A percentile compares a stretch with the other conserved stretches of the same genome.
These are phyloP conservation scores for Aspergillus ellipticus DNA, from an alignment of 495 filamentous ascomycete species.

Conservation along the genomic window DNA sequence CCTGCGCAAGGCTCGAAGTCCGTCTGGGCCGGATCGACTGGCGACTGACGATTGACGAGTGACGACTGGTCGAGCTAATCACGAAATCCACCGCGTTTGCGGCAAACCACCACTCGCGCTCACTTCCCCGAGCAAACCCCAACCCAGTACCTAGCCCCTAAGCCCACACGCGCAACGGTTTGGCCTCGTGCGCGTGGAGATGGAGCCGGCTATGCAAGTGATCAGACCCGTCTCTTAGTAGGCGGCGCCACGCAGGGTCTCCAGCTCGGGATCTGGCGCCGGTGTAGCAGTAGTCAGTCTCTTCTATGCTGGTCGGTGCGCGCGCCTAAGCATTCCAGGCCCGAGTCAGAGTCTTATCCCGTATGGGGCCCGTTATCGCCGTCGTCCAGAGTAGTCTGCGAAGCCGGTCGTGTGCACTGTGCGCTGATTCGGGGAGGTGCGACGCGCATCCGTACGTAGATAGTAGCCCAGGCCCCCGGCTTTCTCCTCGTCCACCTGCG, in stretches of 20 bases:
- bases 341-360: conserved; percentile 5
- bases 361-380: conserved; percentile 5
- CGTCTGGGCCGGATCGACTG: conserved; percentile 19
- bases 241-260: conserved; percentile 36
- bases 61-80: conserved; percentile 17
- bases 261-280: conserved; percentile 26
- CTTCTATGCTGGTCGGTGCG: conserved; percentile 16
- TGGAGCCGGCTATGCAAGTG: conserved; percentile 41
- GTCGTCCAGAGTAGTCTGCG: neutral
- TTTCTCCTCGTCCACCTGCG: neutral
- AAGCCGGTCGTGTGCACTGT: neutral
- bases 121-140: conserved; percentile 21
- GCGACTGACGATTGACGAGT: conserved; percentile 4
- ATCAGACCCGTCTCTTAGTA: conserved; percentile 28
- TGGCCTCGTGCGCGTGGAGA: conserved; percentile 22
- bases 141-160: conserved; percentile 1
- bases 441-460: conserved; percentile 11
- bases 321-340: conserved; percentile 37
- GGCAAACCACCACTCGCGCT: conserved; percentile 18
- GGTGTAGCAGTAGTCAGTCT: neutral
- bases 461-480: neutral
- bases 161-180: conserved; percentile 21
- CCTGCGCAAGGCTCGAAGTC: conserved; percentile 26
- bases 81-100: conserved; percentile 27
- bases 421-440: neutral